Base-by-base conservation (phyloP, 2,329 filamentous ascomycete genomes). In the Microdochium trichocladiopsis region DNA sequence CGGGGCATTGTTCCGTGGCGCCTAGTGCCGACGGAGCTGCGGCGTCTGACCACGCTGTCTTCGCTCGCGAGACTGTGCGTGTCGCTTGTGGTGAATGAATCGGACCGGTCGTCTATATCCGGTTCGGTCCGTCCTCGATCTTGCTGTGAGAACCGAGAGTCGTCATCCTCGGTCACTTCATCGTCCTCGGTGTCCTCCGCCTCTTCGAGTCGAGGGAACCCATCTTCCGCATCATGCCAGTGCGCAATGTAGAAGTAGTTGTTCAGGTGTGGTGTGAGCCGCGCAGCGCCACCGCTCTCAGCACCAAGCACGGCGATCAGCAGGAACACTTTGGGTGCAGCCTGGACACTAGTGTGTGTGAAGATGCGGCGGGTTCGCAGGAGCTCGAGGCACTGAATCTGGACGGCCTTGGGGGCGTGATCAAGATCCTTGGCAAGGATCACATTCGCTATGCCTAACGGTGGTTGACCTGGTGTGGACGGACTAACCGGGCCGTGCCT, bases 191-290 rank as follows among this genome's bases (percentile, higher is more conserved):
- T 66, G 5, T 58, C 68, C 56, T 61, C 63, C 23, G 74, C 70
- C 21, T 69, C 70, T 33, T 89, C 88, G 1, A 93, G 68, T 57
- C 94, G 88, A 4, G 84, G 77, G 56, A 91, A 87, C 0, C 87
- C 89, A 64, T 93, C 83, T 1, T 80, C 75, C 0, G 79, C 76
- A 53, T 86, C 79, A 62, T 97, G 91, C 72, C 85, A 89, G 67
- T 97, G 92, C 0, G 89, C 93, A 53, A 97, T 84, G 64, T 91
- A 90, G 58, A 97, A 86, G 57, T 88, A 83, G 54, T 97, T 90
- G 61, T 91, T 95, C 67, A 86, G 64, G 59, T 90, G 78, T 28
- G 68, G 69, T 22, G 74, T 78, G 49, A 86, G 73, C 49, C 71
- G 72, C 3, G 75, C 72, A 45, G 71, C 63, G 36, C 78, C 75